Base-by-base conservation (phyloP, 371 early-diverging fungal genomes). In the Rhizopus delemar region DNA sequence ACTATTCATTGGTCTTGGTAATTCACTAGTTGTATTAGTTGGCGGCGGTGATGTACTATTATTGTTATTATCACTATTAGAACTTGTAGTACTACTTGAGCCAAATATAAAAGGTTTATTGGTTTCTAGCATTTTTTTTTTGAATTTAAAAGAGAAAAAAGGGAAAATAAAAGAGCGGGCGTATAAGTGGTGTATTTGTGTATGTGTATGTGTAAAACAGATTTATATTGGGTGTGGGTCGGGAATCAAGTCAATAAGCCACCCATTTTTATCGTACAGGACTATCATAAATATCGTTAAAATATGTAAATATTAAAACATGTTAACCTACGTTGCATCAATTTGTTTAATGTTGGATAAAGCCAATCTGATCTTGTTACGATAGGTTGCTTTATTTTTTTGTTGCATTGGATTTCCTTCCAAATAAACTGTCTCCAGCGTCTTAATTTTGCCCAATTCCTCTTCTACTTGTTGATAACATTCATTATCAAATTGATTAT, bases 371-470 rank as follows among this genome's bases (percentile, higher is more conserved):
- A 98, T 80, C 75, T 96, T 96, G 67, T 87, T 81, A 11, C 97
- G 83, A 73, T 98, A 98, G 8, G 87, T 89, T 1, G 93, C 82
- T 9, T 84, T 83, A 59, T 87, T 85, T 6, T 83, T 71, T 22
- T 71, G 76, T 71, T 98, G 94, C 72, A 93, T 72, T 2, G 97
- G 99, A 65, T 97, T 98, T 45, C 93, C 91, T 76, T 98, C 99
- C 28, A 97, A 79, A 72, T 98, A 98, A 5, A 97, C 90, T 0
- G 98, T 97, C 29, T 77, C 70, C 35, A 95, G 72, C 0, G 84
- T 74, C 35, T 71, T 59, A 39, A 90, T 80, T 5, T 79, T 59
- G 12, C 74, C 81, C n/a, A 95, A 79, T 70, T 92, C 85, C 3
- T 60, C 43, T 56, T 93, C 88, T 38, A 97, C 71, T 58, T 91